Base-by-base conservation (phyloP, 345 rosid species). In the Lumnitzera racemosa region DNA sequence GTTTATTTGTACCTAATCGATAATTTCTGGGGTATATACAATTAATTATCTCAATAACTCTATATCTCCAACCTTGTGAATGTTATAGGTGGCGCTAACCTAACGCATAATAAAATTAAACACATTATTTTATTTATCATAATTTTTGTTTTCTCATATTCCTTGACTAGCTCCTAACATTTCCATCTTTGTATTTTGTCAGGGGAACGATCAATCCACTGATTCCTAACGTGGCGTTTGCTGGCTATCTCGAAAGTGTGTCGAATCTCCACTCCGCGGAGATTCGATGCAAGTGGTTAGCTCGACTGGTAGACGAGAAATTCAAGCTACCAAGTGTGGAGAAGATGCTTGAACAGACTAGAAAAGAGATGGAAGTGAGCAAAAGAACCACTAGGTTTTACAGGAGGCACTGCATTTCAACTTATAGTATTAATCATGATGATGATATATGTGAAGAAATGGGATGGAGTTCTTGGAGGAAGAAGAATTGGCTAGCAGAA, bases 141-240 rank as follows among this genome's bases (percentile, higher is more conserved):
- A 3, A 36, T 36, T 36, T 9, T 36, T 49, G 0, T 49, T 49
- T n/a, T 4, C 8, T 12, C 52, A 49, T 7, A 49, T 49, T 43
- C 20, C 48, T 24, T 56, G 43, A 36, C 43, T 36, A 15, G 46
- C 17, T 0, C 49, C 15, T 43, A 43, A 41, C 11, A 2, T 29
- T n/a, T 15, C 6, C 15, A 24, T 15, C 47, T 12, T 15, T 15
- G 16, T 49, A 13, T 11, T 4, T 47, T 59, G 56, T 53, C 78
- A 89, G 95, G 81, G 96, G 92, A 48, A 87, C 91, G 13, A 79
- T 87, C 62, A 87, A 87, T 71, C 96, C 96, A 20, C 29, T 90
- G 65, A 82, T 87, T 68, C 95, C 98, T 12, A 89, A 85, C 77
- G 83, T 76, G 88, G 92, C 76, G 17, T 89, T 91, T 43, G 62